Evolutionary conservation across 1,139 yeast species (phyloP), one percentile per base, ranked within the genome.

Genomic region (Yamadazyma siamensis): DNA sequence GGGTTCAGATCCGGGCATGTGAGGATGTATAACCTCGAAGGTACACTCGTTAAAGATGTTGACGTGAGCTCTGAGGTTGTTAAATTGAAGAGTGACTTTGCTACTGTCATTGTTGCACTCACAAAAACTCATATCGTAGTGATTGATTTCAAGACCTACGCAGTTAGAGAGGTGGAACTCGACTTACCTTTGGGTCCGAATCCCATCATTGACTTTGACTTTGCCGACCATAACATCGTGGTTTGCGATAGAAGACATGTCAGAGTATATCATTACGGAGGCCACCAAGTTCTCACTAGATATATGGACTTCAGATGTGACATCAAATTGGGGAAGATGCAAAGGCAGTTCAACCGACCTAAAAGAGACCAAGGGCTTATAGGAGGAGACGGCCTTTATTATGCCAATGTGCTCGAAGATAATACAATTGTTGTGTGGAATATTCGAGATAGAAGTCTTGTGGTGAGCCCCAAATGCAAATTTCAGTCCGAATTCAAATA

Each of bases 191-290:
- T 11, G 15, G 28, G 15, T 30, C 11, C 23, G 31, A 35, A 29
- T 35, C 36, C 31, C 19, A 28, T 20, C 11, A 32, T 70, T 35
- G 61, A 64, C 28, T 72, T 75, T 18, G 89, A 81, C 52, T 77
- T 71, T 45, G 81, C 76, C 2, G 77, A 71, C 15, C 48, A 51
- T 27, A 61, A 61, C 35, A 49, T 71, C 4, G 47, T 71, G 1
- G 23, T 70, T 4, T 46, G 61, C 34, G 47, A 51, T 35, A 50
- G 40, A 2, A 24, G 41, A 2, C 38, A 41, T 10, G 48, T 72
- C 21, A 46, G 50, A 16, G 63, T 56, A 5, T 45, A 54, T 19
- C 52, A 59, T 31, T 62, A 47, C 36, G 15, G 13, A 7, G 15
- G 23, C 2, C 17, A 19, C 5, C 8, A 21, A 15, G 16, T 15